phyloP scores from a whole-genome alignment of 257 asterid genomes.

The Penstemon davidsonii region DNA sequence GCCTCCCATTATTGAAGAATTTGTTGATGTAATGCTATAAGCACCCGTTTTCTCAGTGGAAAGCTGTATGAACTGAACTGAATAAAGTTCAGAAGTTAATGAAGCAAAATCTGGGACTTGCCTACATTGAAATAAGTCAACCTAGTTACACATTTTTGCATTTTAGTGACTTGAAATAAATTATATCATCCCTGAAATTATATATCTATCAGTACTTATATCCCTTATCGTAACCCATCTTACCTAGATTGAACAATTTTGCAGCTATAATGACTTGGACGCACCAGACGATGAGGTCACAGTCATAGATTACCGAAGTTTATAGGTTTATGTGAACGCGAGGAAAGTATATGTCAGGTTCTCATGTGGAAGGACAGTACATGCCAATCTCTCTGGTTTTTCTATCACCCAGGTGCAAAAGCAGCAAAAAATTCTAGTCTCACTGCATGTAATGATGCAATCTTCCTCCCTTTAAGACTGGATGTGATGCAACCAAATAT shows the following conservation, averaged over 20 bases:
- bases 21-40: neutral
- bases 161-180: neutral
- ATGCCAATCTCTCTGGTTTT: slow-evolving; percentile 12
- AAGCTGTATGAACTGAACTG: neutral
- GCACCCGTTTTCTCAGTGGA: too few relatives aligned
- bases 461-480: neutral
- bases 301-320: slow-evolving; percentile 91
- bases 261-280: slow-evolving; percentile 97
- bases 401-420: slow-evolving; percentile 9
- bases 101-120: slow-evolving; percentile 1
- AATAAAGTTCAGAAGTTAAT: neutral
- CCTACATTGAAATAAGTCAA: too few relatives aligned
- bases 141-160: neutral
- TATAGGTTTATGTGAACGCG: slow-evolving; percentile 43
- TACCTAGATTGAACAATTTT: slow-evolving; percentile 26
- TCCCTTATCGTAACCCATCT: neutral
- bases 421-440: neutral
- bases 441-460: neutral
- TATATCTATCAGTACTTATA: neutral
- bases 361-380: slow-evolving; percentile 13
- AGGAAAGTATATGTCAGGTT: neutral
- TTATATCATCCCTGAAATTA: too few relatives aligned
- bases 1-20: neutral
- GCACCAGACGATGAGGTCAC: slow-evolving; percentile 99
- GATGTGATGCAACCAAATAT: neutral